A percentile compares a stretch with the other conserved stretches of the same genome.
Evolutionary conservation across 768 basidiomycete species (phyloP).

Genomic region (Basidioascus undulatus): DNA sequence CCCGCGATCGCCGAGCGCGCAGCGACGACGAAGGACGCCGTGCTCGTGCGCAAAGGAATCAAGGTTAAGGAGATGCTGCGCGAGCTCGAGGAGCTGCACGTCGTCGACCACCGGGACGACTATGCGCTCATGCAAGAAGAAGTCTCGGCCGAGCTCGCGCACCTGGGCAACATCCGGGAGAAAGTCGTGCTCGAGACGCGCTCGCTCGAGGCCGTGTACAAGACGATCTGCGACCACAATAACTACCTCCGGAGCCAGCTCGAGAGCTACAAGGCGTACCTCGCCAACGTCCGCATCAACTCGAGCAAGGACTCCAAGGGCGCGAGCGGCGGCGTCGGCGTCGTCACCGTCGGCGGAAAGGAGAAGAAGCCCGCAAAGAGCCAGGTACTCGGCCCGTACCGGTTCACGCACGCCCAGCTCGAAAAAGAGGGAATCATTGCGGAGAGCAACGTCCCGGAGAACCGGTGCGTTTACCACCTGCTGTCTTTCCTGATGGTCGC

Average conservation of each 20-base stretch:
- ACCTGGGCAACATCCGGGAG: constrained; percentile 86
- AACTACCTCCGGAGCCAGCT: constrained; percentile 85
- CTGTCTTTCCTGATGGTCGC: constrained; percentile 1
- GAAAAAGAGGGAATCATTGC: constrained; percentile 99
- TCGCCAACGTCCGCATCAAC: constrained; percentile 86
- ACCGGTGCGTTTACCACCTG: constrained; percentile 35
- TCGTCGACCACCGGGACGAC: constrained; percentile 58
- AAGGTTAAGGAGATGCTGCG: constrained; percentile 98
- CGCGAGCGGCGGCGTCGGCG: constrained; percentile 65
- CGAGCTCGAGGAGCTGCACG: constrained; percentile 71
- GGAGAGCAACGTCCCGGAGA: constrained; percentile 97
- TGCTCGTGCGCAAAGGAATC: constrained; percentile 86
- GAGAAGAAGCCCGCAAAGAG: constrained; percentile 79
- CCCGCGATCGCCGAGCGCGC: constrained; percentile 74
- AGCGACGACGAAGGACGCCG: constrained; percentile 90
- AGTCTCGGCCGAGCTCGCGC: constrained; percentile 78
- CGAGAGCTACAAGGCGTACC: constrained; percentile 97
- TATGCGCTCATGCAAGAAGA: constrained; percentile 96
- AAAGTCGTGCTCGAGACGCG: constrained; percentile 83
- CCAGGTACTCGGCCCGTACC: constrained; percentile 75
- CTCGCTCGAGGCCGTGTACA: constrained; percentile 87
- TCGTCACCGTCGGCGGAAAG: constrained; percentile 85
- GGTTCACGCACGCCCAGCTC: constrained; percentile 91
- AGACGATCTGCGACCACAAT: constrained; percentile 98
- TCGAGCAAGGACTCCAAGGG: constrained; percentile 64